Conservation (phyloP, 177 flowering plant species). For the Vitis hybrid region DNA sequence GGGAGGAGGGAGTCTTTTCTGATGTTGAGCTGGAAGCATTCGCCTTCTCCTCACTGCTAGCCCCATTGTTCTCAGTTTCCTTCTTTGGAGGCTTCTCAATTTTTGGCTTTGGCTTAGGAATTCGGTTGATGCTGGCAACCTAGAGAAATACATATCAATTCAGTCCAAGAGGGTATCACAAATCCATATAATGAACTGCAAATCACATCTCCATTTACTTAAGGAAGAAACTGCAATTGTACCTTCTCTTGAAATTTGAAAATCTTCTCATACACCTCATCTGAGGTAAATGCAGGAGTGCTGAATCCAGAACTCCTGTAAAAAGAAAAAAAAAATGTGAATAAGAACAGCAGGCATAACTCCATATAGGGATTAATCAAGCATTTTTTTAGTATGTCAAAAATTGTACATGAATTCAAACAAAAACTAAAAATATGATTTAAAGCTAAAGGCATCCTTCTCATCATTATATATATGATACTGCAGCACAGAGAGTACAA, state of each 20-base stretch:
- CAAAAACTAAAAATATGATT: no score
- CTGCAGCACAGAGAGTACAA: no score
- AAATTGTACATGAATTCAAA: no score
- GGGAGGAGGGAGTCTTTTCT: conserved; percentile 16
- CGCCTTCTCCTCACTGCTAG: conserved; percentile 20
- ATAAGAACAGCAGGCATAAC: no score
- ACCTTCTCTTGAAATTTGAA: conserved; percentile 76
- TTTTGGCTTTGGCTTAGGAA: conserved; percentile 96
- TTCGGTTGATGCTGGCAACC: conserved; percentile 68
- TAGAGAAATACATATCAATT: conserved; percentile 16
- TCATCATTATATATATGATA: no score
- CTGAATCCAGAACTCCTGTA: conserved; percentile 60
- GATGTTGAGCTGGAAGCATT: conserved; percentile 25
- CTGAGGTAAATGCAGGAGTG: conserved; percentile 77
- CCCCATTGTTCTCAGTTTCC: conserved; percentile 38
- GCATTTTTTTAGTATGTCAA: no score
- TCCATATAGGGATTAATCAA: no score
- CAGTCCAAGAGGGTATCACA: neutral
- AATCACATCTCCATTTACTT: neutral
- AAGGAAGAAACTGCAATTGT: conserved; percentile 11
- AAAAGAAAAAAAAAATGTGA: neutral
- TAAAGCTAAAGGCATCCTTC: no score
- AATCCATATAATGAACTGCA: neutral
- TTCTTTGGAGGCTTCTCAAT: conserved; percentile 68
- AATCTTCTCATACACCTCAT: conserved; percentile 66